Evolutionary conservation across 2,329 filamentous ascomycete genomes (phyloP).

Genomic region (Penicillium hesseltinei): DNA sequence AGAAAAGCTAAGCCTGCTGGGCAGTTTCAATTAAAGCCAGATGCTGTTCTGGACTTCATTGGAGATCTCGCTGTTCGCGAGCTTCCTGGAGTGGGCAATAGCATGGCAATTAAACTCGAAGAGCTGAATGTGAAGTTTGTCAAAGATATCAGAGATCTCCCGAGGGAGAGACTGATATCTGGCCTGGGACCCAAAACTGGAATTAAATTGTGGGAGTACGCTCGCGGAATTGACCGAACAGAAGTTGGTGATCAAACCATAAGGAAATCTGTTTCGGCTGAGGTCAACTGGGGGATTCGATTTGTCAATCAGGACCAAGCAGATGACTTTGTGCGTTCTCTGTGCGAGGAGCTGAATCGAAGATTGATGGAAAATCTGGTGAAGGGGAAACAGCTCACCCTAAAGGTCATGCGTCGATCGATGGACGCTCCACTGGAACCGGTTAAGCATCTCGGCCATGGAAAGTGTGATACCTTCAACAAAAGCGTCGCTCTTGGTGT

Average conservation of each 20-base stretch:
- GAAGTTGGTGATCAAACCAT: constrained; percentile 84
- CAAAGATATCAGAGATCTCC: constrained; percentile 73
- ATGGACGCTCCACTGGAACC: constrained; percentile 86
- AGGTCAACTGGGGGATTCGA: constrained; percentile 97
- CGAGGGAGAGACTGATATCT: constrained; percentile 71
- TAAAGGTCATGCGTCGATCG: constrained; percentile 91
- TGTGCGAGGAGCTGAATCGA: constrained; percentile 81
- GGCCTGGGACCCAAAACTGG: constrained; percentile 88
- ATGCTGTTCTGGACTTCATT: constrained; percentile 73
- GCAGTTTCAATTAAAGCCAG: constrained; percentile 82
- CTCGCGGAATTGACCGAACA: constrained; percentile 78
- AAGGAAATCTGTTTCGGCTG: constrained; percentile 92
- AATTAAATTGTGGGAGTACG: constrained; percentile 84
- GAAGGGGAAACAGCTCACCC: constrained; percentile 81
- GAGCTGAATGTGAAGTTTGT: constrained; percentile 80
- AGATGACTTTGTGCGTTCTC: constrained; percentile 81
- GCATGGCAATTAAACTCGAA: constrained; percentile 81
- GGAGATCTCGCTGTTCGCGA: constrained; percentile 74
- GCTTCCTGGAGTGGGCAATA: constrained; percentile 88
- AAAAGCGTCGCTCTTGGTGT: constrained; percentile 82
- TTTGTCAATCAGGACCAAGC: constrained; percentile 91
- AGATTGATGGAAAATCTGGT: constrained; percentile 79
- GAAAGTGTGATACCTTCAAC: constrained; percentile 91
- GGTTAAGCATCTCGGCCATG: constrained; percentile 89
- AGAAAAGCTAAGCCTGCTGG: constrained; percentile 92